These are phyloP conservation scores for Plantago coronopus DNA, from an alignment of 305 asterid genomes.

Conservation along the genomic window DNA sequence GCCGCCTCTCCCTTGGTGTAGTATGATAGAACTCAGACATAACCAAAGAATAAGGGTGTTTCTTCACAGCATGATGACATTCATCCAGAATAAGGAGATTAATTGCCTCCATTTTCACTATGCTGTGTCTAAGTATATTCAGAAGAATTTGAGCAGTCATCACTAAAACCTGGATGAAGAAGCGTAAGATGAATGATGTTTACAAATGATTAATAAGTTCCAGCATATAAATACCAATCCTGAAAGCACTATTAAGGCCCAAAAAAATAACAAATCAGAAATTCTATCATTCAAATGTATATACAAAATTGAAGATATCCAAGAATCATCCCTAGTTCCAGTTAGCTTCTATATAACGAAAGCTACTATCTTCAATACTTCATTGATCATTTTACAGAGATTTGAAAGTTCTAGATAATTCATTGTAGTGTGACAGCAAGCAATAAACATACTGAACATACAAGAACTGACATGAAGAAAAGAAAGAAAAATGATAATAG, in stretches of 20 bases:
- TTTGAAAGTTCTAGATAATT: neutral
- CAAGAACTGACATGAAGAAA: neutral
- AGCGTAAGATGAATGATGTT: constrained; percentile 22
- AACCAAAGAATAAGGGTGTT: constrained; percentile 96
- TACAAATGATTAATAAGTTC: constrained; percentile 10
- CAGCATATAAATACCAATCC: constrained; percentile 12
- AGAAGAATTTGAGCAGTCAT: constrained; percentile 99
- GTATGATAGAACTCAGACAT: constrained; percentile 99
- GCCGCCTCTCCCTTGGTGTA: constrained; percentile 82
- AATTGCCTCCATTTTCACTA: constrained; percentile 91
- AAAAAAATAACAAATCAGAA: too few relatives aligned
- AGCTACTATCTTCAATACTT: too few relatives aligned
- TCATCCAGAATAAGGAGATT: constrained; percentile 93
- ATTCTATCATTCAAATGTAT: too few relatives aligned
- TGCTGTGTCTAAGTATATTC: constrained; percentile 96
- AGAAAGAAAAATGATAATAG: neutral
- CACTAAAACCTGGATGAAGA: constrained; percentile 78
- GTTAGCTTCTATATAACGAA: too few relatives aligned
- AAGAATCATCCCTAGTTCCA: too few relatives aligned
- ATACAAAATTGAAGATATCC: too few relatives aligned
- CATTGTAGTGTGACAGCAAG: neutral
- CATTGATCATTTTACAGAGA: too few relatives aligned
- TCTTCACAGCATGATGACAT: constrained; percentile 99
- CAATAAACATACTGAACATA: neutral
- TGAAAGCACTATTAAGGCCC: neutral